These are phyloP conservation scores for Acmispon strigosus DNA, from an alignment of 306 rosid species.

Conservation along the genomic window DNA sequence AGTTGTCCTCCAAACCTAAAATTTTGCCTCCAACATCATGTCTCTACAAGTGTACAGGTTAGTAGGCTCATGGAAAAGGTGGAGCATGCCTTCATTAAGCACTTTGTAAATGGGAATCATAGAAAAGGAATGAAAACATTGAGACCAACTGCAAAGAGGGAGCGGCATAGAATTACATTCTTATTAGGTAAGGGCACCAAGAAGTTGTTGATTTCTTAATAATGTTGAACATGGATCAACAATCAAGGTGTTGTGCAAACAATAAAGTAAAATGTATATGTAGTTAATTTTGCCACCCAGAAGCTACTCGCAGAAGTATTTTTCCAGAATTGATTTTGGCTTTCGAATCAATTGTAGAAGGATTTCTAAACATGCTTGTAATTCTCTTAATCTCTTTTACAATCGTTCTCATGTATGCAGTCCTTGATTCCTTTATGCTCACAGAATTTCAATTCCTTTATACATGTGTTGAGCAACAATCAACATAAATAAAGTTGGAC, in stretches of 20 bases:
- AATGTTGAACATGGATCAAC: neutral
- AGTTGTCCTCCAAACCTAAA: neutral
- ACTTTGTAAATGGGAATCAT: slow-evolving; percentile 27
- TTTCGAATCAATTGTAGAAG: too few species aligned
- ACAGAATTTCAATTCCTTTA: neutral
- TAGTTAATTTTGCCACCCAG: neutral
- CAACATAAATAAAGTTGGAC: too few species aligned
- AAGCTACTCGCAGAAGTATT: too few species aligned
- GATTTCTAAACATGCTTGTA: too few species aligned
- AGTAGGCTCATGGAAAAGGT: slow-evolving; percentile 58
- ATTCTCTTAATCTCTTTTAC: neutral
- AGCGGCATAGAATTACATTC: slow-evolving; percentile 20
- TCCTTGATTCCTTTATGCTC: neutral
- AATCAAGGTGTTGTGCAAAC: neutral
- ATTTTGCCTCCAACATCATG: slow-evolving; percentile 6
- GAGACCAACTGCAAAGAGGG: slow-evolving; percentile 13
- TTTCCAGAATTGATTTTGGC: too few species aligned
- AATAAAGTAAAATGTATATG: neutral
- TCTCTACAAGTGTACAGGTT: slow-evolving; percentile 28
- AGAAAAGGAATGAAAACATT: slow-evolving; percentile 26
- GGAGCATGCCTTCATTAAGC: slow-evolving; percentile 53
- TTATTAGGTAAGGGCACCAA: slow-evolving; percentile 17
- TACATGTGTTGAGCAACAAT: too few species aligned
- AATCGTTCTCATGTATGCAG: neutral
- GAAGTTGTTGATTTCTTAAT: neutral